These are phyloP conservation scores for Cryptococcus jaspeensis DNA, from an alignment of 1,284 basidiomycete species.

Conservation along the genomic window DNA sequence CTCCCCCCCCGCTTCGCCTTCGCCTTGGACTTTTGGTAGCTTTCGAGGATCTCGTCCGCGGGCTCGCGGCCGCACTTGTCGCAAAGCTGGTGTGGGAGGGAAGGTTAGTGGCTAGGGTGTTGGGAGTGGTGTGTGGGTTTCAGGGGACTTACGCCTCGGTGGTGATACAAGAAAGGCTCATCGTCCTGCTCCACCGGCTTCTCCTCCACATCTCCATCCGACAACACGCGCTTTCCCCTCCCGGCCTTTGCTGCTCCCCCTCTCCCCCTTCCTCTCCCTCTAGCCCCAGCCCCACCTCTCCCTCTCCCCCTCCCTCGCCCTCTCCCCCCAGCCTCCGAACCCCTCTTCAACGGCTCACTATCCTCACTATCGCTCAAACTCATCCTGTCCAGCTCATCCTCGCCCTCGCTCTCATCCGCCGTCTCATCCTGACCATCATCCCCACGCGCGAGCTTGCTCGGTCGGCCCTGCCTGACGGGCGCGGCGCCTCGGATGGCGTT, in stretches of 20 bases:
- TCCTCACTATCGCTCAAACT: neutral
- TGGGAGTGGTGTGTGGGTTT: no score
- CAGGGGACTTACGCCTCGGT: no score
- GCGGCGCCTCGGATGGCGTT: no score
- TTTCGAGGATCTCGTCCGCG: constrained; percentile 33
- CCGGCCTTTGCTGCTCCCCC: neutral
- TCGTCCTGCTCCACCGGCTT: neutral
- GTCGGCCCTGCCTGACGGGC: no score
- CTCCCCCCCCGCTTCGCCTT: constrained; percentile 23
- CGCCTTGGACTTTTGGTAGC: constrained; percentile 1
- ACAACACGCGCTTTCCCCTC: neutral
- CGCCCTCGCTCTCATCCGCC: neutral
- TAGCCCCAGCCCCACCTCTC: neutral
- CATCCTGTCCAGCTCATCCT: constrained; percentile 1
- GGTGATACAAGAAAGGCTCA: no score
- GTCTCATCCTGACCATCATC: no score
- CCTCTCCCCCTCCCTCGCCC: constrained; percentile 3
- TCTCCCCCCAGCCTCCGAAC: neutral
- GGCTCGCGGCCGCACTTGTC: constrained; percentile 39
- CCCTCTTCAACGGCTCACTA: neutral
- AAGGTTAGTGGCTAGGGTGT: no score
- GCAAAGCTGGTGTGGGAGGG: constrained; percentile 25
- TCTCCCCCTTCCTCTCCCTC: neutral
- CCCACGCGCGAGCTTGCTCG: no score
- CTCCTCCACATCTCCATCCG: neutral